A percentile compares a stretch with the other conserved stretches of the same genome.
Conservation (phyloP, 768 basidiomycete species). For the Kwoniella sp. region DNA sequence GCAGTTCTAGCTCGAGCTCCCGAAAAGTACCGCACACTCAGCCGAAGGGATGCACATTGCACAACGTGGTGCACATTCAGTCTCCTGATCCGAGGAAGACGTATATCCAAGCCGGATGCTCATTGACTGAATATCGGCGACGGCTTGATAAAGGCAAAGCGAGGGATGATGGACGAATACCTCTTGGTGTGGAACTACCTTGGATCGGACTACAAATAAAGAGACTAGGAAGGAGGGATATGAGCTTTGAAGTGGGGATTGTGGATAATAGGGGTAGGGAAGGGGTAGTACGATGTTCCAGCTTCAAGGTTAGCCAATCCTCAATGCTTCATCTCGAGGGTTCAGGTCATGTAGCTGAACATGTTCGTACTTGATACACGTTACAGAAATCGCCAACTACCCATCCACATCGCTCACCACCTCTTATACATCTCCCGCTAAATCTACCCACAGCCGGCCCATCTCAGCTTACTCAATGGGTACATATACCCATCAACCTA, state of each 20-base stretch:
- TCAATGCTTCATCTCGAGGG: no score
- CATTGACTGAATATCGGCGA: slow-evolving; percentile 1
- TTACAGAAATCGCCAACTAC: slow-evolving; percentile 34
- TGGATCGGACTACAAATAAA: slow-evolving; percentile 45
- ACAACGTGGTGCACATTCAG: slow-evolving; percentile 49
- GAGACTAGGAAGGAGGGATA: slow-evolving; percentile 33
- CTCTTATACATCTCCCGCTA: slow-evolving; percentile 51
- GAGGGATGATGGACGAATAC: slow-evolving; percentile 5
- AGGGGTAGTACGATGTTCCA: slow-evolving; percentile 41
- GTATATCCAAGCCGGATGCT: slow-evolving; percentile 49
- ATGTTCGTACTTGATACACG: no score
- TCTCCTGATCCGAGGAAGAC: slow-evolving; percentile 34
- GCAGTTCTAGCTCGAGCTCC: not conserved
- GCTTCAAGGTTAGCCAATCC: slow-evolving; percentile 42
- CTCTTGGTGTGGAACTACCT: slow-evolving; percentile 41
- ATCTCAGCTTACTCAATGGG: slow-evolving; percentile 47
- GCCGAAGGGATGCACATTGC: slow-evolving; percentile 20
- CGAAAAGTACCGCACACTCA: slow-evolving; percentile 5
- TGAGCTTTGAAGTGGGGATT: slow-evolving; percentile 47
- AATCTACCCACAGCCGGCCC: slow-evolving; percentile 22
- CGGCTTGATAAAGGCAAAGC: slow-evolving; percentile 18
- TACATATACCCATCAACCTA: slow-evolving; percentile 40
- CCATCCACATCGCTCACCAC: slow-evolving; percentile 31
- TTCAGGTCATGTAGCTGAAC: no score
- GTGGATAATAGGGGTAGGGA: slow-evolving; percentile 41